These are phyloP conservation scores for Fusarium sacchari DNA, from an alignment of 2,329 filamentous ascomycete species.

Conservation along the genomic window DNA sequence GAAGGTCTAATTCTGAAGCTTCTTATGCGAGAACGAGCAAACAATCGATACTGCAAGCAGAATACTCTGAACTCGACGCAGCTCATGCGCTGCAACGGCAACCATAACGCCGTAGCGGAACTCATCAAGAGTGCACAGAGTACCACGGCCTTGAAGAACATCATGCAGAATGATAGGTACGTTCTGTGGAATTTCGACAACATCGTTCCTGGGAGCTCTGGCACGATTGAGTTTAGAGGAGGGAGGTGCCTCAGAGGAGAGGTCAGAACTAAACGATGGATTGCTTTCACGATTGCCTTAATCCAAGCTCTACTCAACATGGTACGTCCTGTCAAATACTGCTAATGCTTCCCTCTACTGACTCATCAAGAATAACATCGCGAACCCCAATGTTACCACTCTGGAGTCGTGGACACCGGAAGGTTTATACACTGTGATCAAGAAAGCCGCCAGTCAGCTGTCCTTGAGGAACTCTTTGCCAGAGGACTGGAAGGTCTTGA, in stretches of 20 bases:
- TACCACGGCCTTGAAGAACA: background rate
- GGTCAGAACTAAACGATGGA: background rate
- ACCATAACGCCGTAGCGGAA: background rate
- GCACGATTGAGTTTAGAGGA: background rate
- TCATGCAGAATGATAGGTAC: background rate
- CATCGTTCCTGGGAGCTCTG: background rate
- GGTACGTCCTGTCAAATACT: background rate
- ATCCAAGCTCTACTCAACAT: background rate
- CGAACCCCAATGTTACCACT: background rate
- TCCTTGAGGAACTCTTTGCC: background rate
- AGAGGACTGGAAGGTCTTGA: background rate
- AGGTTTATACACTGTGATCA: background rate
- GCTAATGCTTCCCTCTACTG: fast-evolving
- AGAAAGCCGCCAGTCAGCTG: background rate
- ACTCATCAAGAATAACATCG: background rate
- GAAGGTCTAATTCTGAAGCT: background rate
- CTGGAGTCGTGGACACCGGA: background rate
- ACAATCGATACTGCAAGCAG: background rate
- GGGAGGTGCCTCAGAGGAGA: background rate
- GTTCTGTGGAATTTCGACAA: background rate
- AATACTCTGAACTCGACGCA: background rate
- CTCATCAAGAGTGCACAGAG: background rate
- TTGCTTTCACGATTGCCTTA: background rate
- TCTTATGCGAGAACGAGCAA: background rate
- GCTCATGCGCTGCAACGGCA: background rate